phyloP scores from a whole-genome alignment of 495 filamentous ascomycete genomes.

The Cercophora samala region DNA sequence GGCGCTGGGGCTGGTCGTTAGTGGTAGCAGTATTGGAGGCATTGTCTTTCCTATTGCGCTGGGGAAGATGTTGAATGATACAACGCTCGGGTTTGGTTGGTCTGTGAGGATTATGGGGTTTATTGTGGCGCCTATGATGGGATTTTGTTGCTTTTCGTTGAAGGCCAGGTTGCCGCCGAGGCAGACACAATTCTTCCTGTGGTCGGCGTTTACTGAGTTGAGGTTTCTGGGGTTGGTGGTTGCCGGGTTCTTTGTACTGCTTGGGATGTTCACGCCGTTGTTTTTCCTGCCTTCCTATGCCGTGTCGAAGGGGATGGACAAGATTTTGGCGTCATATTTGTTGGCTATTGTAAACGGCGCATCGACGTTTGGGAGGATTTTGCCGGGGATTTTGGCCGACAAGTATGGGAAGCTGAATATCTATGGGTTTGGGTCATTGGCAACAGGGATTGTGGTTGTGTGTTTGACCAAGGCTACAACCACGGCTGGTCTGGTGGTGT shows the following conservation, averaged over 20 bases:
- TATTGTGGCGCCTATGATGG: constrained; percentile 48
- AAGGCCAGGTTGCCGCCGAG: constrained; percentile 46
- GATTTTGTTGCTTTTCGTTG: constrained; percentile 42
- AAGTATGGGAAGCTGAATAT: constrained; percentile 53
- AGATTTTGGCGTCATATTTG: constrained; percentile 52
- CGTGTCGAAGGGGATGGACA: constrained; percentile 43
- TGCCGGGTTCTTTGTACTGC: constrained; percentile 42
- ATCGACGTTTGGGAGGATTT: constrained; percentile 55
- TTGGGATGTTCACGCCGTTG: constrained; percentile 55
- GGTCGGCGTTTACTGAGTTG: constrained; percentile 39
- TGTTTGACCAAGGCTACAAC: constrained; percentile 38
- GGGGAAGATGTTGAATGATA: constrained; percentile 40
- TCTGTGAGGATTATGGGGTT: constrained; percentile 58
- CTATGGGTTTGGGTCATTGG: constrained; percentile 33
- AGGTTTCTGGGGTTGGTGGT: constrained; percentile 38
- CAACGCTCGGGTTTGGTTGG: constrained; percentile 56
- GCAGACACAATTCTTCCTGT: constrained; percentile 41
- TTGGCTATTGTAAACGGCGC: constrained; percentile 52
- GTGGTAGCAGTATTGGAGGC: constrained; percentile 58
- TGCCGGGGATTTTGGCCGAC: constrained; percentile 55
- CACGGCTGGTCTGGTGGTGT: constrained; percentile 43
- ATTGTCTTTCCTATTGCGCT: constrained; percentile 49
- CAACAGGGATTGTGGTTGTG: constrained; percentile 42
- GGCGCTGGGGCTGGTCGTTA: constrained; percentile 53
- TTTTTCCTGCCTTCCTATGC: constrained; percentile 58